Evolutionary conservation across 306 rosid species (phyloP).

Genomic region (Astragalus glycyphyllos): DNA sequence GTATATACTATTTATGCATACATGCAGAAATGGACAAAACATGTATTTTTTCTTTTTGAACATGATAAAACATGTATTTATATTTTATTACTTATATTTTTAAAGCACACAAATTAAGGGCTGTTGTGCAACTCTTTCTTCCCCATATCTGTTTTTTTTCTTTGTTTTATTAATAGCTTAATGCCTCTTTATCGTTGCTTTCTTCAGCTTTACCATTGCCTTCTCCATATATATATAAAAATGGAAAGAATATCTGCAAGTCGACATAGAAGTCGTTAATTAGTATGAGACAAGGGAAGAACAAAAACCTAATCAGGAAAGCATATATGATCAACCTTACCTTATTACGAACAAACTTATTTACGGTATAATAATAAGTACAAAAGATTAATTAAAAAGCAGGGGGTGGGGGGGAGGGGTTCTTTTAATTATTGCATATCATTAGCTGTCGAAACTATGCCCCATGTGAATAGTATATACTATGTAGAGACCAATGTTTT

Average conservation of each 20-base stretch:
- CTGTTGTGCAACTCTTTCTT: background rate
- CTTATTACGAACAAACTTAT: background rate
- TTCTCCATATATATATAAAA: conserved; percentile 19
- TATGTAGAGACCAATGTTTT: background rate
- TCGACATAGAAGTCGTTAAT: conserved; percentile 8
- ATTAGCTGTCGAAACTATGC: conserved; percentile 47
- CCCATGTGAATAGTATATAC: conserved; percentile 39
- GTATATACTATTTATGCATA: background rate
- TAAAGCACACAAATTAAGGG: conserved; percentile 6
- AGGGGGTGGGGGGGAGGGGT: background rate
- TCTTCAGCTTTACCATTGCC: conserved; percentile 31
- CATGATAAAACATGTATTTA: background rate
- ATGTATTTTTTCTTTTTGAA: background rate
- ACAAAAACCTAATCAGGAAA: conserved; percentile 31
- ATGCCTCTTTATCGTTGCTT: conserved; percentile 23
- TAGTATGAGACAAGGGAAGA: conserved; percentile 6
- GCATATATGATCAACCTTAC: conserved; percentile 4
- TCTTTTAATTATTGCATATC: conserved; percentile 49
- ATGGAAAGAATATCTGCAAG: conserved; percentile 22
- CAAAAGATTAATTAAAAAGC: background rate
- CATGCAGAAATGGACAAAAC: background rate
- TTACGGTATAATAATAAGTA: conserved; percentile 3
- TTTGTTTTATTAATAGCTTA: conserved; percentile 18
- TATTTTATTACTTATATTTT: background rate
- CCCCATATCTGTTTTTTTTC: conserved; percentile 1